Evolutionary conservation across 805 yeast species (phyloP).

Genomic region (Candida incommunis): DNA sequence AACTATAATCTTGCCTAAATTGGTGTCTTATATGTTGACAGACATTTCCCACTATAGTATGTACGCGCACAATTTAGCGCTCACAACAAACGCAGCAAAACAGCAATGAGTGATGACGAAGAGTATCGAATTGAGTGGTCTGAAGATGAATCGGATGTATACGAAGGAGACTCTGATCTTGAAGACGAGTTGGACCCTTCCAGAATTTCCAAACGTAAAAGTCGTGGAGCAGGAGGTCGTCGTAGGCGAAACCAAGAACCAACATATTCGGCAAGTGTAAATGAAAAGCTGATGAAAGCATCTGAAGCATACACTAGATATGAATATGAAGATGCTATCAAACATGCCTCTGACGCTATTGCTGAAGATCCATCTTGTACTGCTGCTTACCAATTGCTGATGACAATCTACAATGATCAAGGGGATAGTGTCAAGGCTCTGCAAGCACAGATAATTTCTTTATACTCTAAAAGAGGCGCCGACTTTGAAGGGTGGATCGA

Average conservation of each 20-base stretch:
- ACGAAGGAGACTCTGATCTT: conserved; percentile 6
- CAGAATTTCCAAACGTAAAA: neutral
- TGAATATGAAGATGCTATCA: conserved; percentile 16
- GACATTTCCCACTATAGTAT: too few relatives aligned
- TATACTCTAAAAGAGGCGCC: conserved; percentile 58
- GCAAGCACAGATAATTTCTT: conserved; percentile 31
- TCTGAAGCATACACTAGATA: conserved; percentile 10
- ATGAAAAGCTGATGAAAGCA: conserved; percentile 12
- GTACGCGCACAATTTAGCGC: neutral
- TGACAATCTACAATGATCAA: conserved; percentile 34
- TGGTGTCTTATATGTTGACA: too few relatives aligned
- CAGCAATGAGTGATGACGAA: neutral
- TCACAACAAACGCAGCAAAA: neutral
- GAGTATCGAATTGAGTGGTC: neutral
- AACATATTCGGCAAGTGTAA: conserved; percentile 3
- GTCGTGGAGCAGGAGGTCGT: neutral
- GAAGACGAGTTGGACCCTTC: conserved; percentile 14
- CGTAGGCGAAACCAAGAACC: neutral
- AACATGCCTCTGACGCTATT: conserved; percentile 19
- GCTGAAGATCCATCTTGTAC: conserved; percentile 16
- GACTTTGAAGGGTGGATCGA: conserved; percentile 79
- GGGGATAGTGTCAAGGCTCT: conserved; percentile 22
- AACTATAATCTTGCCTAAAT: too few relatives aligned
- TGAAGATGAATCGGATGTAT: neutral
- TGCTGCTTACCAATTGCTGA: conserved; percentile 18